These are phyloP conservation scores for Aegilops speltoides DNA, from an alignment of 176 grass and related monocot species.

Conservation along the genomic window DNA sequence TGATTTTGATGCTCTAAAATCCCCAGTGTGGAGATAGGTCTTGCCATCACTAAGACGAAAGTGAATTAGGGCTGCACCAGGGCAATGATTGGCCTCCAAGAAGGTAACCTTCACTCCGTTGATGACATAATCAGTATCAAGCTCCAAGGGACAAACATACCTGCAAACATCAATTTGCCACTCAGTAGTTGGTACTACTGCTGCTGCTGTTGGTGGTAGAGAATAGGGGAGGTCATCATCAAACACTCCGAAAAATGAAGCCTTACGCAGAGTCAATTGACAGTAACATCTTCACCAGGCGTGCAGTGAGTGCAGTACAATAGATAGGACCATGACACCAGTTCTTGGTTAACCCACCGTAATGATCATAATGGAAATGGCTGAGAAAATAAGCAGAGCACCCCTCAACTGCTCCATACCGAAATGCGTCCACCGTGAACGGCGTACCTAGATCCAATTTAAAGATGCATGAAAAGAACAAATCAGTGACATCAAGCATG, in stretches of 20 bases:
- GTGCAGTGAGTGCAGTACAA: conserved; percentile 66
- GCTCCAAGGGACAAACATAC: conserved; percentile 56
- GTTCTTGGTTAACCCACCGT: conserved; percentile 68
- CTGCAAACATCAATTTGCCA: conserved; percentile 36
- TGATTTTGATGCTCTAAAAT: conserved; percentile 69
- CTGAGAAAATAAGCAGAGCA: conserved; percentile 73
- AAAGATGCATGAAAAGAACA: neutral
- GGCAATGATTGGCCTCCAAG: conserved; percentile 77
- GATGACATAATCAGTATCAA: conserved; percentile 62
- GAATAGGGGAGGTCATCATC: neutral
- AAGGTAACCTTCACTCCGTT: conserved; percentile 60
- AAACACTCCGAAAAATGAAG: neutral
- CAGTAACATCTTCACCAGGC: conserved; percentile 62
- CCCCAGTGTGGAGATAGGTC: conserved; percentile 68
- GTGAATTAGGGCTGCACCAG: conserved; percentile 72
- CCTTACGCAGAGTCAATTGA: conserved; percentile 55
- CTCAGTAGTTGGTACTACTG: neutral
- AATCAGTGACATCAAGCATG: neutral
- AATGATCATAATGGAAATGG: conserved; percentile 75
- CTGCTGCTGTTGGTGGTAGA: neutral
- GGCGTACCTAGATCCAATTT: conserved; percentile 46
- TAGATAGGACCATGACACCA: conserved; percentile 82
- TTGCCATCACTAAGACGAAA: conserved; percentile 51
- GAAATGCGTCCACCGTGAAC: conserved; percentile 78
- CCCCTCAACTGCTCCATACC: conserved; percentile 54